These are phyloP conservation scores for Pyrenophora teres DNA, from an alignment of 2,329 filamentous ascomycete genomes.

Conservation along the genomic window DNA sequence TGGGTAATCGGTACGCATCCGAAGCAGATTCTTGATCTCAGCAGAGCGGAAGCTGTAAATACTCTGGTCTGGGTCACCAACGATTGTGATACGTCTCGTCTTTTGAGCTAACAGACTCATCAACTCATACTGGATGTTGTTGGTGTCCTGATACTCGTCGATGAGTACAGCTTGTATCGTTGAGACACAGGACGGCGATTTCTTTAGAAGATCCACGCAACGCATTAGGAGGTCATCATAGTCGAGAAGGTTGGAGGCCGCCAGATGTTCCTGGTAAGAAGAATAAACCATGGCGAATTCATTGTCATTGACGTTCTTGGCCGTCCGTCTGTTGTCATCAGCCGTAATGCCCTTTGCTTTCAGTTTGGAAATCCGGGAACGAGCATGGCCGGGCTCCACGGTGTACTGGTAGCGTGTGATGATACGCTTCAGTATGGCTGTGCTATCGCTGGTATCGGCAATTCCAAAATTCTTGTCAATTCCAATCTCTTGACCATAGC, in stretches of 20 bases:
- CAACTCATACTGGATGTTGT: constrained; percentile 90
- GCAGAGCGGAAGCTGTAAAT: constrained; percentile 96
- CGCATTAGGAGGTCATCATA: constrained; percentile 90
- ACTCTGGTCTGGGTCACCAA: constrained; percentile 95
- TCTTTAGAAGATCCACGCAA: constrained; percentile 77
- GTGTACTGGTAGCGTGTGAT: constrained; percentile 72
- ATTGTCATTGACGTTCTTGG: constrained; percentile 58
- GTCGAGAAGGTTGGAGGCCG: constrained; percentile 80
- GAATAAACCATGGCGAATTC: constrained; percentile 71
- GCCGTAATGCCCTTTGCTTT: constrained; percentile 62
- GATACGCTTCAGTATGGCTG: constrained; percentile 79
- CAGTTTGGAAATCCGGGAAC: constrained; percentile 71
- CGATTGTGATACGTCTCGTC: constrained; percentile 81
- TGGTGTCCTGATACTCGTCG: constrained; percentile 98
- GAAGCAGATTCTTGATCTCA: constrained; percentile 83
- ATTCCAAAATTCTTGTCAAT: constrained; percentile 85
- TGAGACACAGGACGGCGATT: constrained; percentile 77
- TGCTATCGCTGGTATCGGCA: constrained; percentile 80
- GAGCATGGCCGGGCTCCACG: constrained; percentile 72
- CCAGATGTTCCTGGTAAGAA: constrained; percentile 78
- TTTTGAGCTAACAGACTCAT: constrained; percentile 84
- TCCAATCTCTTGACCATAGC: constrained; percentile 84
- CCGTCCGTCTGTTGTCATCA: constrained; percentile 49
- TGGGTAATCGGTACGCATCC: constrained; percentile 76
- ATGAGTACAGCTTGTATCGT: constrained; percentile 92